Conservation (phyloP, 768 basidiomycete species). For the Obba rivulosa region DNA sequence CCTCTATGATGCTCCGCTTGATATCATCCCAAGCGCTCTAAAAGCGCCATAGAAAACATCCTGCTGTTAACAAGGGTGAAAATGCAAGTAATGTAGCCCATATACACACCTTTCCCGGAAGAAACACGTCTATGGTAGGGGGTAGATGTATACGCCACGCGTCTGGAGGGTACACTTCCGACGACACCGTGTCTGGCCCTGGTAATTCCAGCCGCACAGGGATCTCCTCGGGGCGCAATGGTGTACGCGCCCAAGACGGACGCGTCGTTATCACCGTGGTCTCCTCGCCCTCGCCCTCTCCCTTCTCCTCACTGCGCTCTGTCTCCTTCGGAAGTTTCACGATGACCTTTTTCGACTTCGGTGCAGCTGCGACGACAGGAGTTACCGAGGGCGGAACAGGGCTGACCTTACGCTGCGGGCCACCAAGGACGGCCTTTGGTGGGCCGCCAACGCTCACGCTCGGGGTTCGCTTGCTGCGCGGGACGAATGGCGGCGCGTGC, state of each 20-base stretch:
- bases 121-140: conserved; percentile 68
- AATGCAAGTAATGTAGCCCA: neutral
- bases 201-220: conserved; percentile 22
- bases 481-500: conserved; percentile 40
- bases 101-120: conserved; percentile 67
- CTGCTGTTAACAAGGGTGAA: neutral
- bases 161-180: conserved; percentile 63
- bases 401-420: conserved; percentile 71
- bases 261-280: conserved; percentile 23
- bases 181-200: conserved; percentile 36
- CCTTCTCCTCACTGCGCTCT: conserved; percentile 27
- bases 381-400: conserved; percentile 44
- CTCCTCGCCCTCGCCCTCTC: conserved; percentile 15
- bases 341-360: conserved; percentile 58
- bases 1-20: conserved; percentile 69
- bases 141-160: conserved; percentile 53
- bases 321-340: conserved; percentile 77
- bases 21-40: conserved; percentile 73
- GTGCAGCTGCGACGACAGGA: conserved; percentile 18
- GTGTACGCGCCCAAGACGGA: conserved; percentile 58
- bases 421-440: conserved; percentile 82
- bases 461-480: conserved; percentile 58
- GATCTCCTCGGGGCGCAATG: conserved; percentile 37
- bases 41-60: conserved; percentile 4
- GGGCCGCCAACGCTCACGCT: conserved; percentile 76